phyloP scores from a whole-genome alignment of 805 yeast genomes.

The Cephaloascus fragrans region DNA sequence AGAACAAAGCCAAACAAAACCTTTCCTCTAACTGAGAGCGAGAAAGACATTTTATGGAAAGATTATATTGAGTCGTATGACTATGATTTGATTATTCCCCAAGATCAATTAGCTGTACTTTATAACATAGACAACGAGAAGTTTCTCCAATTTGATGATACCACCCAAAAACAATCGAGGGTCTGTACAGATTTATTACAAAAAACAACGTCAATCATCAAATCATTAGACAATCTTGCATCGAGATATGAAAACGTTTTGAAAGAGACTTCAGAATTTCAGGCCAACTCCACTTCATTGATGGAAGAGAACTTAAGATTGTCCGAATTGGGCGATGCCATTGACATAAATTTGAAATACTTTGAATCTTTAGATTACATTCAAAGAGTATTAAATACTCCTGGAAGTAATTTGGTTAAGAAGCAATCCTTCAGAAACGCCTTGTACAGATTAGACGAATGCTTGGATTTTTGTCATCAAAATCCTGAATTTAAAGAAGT shows the following conservation, averaged over 20 bases:
- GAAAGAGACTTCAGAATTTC: slow-evolving; percentile 54
- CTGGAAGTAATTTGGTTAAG: slow-evolving; percentile 58
- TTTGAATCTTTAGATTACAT: slow-evolving; percentile 68
- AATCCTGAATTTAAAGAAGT: slow-evolving; percentile 52
- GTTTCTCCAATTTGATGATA: slow-evolving; percentile 25
- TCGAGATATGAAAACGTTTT: slow-evolving; percentile 48
- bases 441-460: slow-evolving; percentile 51
- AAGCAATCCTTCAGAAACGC: slow-evolving; percentile 39
- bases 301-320: slow-evolving; percentile 35
- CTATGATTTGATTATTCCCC: slow-evolving; percentile 27
- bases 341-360: slow-evolving; percentile 39
- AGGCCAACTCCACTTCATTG: slow-evolving; percentile 41
- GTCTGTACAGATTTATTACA: slow-evolving; percentile 22
- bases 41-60: slow-evolving; percentile 22
- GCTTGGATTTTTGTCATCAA: slow-evolving; percentile 48
- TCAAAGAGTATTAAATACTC: slow-evolving; percentile 54
- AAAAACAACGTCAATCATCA: slow-evolving; percentile 35
- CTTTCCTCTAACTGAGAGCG: slow-evolving; percentile 28
- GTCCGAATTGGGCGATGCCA: slow-evolving; percentile 27
- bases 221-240: slow-evolving; percentile 36
- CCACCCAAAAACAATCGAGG: slow-evolving; percentile 8
- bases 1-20: not conserved
- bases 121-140: slow-evolving; percentile 25
- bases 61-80: slow-evolving; percentile 27
- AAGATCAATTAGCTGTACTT: slow-evolving; percentile 27